A percentile compares a stretch with the other conserved stretches of the same genome.
Conservation (phyloP, 2,329 filamentous ascomycete species). For the Ophiostoma quercus region DNA sequence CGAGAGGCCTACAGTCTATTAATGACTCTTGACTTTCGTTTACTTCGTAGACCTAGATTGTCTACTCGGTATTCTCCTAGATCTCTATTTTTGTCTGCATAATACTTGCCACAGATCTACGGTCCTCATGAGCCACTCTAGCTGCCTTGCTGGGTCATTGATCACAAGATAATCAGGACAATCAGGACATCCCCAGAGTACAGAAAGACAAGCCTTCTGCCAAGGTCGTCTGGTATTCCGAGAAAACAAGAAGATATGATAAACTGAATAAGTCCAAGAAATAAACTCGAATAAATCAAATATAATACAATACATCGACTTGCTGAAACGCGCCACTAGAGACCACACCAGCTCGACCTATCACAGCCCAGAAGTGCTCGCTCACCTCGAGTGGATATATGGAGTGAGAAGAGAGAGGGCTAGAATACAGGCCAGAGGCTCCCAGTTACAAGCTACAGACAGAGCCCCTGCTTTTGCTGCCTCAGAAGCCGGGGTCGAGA, state of each 20-base stretch:
- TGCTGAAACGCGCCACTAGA: constrained; percentile 6
- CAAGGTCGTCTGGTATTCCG: neutral
- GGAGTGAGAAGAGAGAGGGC: neutral
- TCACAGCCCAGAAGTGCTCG: neutral
- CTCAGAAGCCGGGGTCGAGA: constrained; percentile 1
- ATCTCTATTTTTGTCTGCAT: neutral
- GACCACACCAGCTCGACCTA: neutral
- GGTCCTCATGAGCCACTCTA: neutral
- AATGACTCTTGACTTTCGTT: neutral
- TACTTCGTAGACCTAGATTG: neutral
- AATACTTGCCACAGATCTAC: neutral
- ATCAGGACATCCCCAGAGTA: neutral
- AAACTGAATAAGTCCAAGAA: no score
- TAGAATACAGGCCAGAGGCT: neutral
- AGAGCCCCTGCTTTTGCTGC: constrained; percentile 6
- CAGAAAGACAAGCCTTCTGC: neutral
- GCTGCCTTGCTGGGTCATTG: neutral
- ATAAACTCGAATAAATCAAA: neutral
- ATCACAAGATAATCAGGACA: neutral
- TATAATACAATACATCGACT: neutral
- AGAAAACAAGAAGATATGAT: neutral
- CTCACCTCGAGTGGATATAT: neutral
- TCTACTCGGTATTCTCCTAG: neutral
- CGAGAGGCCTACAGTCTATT: neutral
- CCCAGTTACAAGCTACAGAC: neutral